Conservation (phyloP, 2,329 filamentous ascomycete genomes). For the Aspergillus quadricinctus region DNA sequence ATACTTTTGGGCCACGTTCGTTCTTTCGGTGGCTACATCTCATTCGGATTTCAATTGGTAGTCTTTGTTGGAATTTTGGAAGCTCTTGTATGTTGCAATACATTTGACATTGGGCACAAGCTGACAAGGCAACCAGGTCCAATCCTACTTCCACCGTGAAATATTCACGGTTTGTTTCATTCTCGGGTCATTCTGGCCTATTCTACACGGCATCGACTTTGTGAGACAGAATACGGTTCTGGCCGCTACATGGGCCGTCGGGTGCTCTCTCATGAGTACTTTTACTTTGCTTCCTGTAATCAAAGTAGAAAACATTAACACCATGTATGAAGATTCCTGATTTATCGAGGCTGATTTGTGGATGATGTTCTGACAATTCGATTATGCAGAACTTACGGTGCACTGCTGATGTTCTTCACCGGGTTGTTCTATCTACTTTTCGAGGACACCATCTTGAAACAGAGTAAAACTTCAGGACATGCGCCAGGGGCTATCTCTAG, state of each 20-base stretch:
- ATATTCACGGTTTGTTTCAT: conserved; percentile 79
- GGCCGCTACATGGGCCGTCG: conserved; percentile 66
- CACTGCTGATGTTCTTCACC: conserved; percentile 68
- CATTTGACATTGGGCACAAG: neutral
- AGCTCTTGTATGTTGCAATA: conserved; percentile 59
- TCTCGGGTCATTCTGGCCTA: conserved; percentile 72
- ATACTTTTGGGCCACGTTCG: conserved; percentile 66
- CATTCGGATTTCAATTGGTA: conserved; percentile 60
- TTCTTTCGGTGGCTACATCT: conserved; percentile 53
- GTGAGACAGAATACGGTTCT: conserved; percentile 62
- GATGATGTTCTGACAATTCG: conserved; percentile 3
- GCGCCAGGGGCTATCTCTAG: conserved; percentile 18
- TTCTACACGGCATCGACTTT: conserved; percentile 68
- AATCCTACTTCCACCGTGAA: conserved; percentile 88
- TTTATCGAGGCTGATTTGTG: neutral
- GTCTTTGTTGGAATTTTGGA: conserved; percentile 72
- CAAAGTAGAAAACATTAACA: conserved; percentile 71
- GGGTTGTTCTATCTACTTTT: conserved; percentile 76
- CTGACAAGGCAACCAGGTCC: conserved; percentile 53
- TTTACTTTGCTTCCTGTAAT: conserved; percentile 87
- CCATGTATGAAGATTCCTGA: conserved; percentile 58
- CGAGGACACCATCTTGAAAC: conserved; percentile 59
- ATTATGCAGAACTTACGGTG: conserved; percentile 62
- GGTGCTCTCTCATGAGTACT: conserved; percentile 77
- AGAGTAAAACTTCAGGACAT: conserved; percentile 30